These are phyloP conservation scores for Xylariales sp. DNA, from an alignment of 2,329 filamentous ascomycete species.

Conservation along the genomic window DNA sequence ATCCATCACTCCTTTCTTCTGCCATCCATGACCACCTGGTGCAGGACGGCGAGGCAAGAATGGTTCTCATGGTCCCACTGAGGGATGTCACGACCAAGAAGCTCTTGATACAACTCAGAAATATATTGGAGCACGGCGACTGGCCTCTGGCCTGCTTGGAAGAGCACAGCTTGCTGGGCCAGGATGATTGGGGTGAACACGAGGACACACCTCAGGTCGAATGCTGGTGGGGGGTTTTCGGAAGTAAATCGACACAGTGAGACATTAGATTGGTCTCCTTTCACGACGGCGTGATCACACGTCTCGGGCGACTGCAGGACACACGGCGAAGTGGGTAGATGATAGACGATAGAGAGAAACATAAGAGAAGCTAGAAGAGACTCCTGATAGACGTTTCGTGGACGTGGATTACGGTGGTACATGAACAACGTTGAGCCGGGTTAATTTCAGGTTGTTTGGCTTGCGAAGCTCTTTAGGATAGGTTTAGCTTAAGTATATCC, in stretches of 20 bases:
- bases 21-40: constrained; percentile 67
- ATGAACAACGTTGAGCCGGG: too few species aligned
- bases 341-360: neutral
- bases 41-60: constrained; percentile 51
- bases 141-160: constrained; percentile 46
- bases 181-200: constrained; percentile 67
- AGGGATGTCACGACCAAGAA: constrained; percentile 61
- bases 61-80: constrained; percentile 76
- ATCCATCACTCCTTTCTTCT: constrained; percentile 68
- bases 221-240: constrained; percentile 67
- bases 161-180: constrained; percentile 59
- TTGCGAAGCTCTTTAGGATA: too few species aligned
- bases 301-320: too few species aligned
- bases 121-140: constrained; percentile 51
- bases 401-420: too few species aligned
- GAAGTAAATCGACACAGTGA: constrained; percentile 14
- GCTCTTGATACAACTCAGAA: constrained; percentile 60
- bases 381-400: too few species aligned
- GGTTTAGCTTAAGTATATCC: too few species aligned
- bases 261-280: too few species aligned
- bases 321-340: too few species aligned
- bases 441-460: too few species aligned
- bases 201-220: constrained; percentile 45
- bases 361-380: neutral
- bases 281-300: too few species aligned